These are phyloP conservation scores for Haplosporangium gracile DNA, from an alignment of 192 early-diverging fungal species.

Conservation along the genomic window DNA sequence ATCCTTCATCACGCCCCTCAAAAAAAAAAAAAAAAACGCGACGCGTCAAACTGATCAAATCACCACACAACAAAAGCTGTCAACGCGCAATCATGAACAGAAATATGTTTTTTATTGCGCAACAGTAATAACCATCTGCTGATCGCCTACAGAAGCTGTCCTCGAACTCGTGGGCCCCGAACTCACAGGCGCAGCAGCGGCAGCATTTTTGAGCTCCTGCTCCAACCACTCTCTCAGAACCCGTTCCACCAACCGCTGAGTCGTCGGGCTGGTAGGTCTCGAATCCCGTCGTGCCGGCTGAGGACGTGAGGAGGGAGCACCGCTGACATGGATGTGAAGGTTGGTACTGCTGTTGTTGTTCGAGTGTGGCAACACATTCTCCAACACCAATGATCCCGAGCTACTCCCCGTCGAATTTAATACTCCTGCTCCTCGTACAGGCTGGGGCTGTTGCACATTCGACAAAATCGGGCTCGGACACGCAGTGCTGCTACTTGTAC, in stretches of 20 bases:
- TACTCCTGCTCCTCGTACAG: neutral
- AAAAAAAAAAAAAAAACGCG: neutral
- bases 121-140: conserved; percentile 1
- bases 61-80: neutral
- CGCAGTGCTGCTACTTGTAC: neutral
- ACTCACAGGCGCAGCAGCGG: neutral
- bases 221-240: conserved; percentile 64
- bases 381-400: conserved; percentile 13
- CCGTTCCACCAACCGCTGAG: conserved; percentile 59
- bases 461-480: conserved; percentile 22
- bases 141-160: neutral
- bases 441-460: neutral
- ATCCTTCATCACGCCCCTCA: neutral
- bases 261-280: conserved; percentile 42
- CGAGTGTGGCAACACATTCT: conserved; percentile 27
- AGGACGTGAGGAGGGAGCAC: conserved; percentile 1
- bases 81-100: too few relatives aligned
- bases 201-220: conserved; percentile 16
- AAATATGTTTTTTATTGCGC: neutral
- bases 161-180: neutral
- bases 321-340: conserved; percentile 29
- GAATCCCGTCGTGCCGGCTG: conserved; percentile 6
- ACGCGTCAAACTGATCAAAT: neutral
- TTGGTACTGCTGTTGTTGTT: conserved; percentile 32
- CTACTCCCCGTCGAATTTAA: neutral